Evolutionary conservation across 495 filamentous ascomycete genomes (phyloP).

Genomic region (Alectoria sarmentosa): DNA sequence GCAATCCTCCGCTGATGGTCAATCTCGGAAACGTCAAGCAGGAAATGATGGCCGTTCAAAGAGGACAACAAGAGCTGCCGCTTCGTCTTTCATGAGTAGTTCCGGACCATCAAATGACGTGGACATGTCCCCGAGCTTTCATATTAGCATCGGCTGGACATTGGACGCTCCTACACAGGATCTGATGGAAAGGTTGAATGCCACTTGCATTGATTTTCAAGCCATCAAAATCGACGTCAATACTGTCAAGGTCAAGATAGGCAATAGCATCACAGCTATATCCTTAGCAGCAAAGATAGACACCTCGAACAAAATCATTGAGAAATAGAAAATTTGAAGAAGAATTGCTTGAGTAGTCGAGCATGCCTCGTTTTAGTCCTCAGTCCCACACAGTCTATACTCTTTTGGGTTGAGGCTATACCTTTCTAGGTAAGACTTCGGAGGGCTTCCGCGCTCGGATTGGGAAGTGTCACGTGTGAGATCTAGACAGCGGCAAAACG

Average conservation of each 20-base stretch:
- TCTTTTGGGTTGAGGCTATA: too few relatives aligned
- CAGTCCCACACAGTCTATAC: too few relatives aligned
- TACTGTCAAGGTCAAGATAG: constrained; percentile 60
- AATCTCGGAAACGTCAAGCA: not conserved
- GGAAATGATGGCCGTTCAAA: not conserved
- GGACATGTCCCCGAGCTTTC: constrained; percentile 46
- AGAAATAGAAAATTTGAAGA: not conserved
- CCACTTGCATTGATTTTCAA: constrained; percentile 21
- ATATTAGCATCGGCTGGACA: constrained; percentile 66
- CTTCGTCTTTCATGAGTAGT: not conserved
- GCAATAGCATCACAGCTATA: constrained; percentile 52
- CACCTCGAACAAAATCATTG: constrained; percentile 24
- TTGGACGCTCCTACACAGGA: constrained; percentile 39
- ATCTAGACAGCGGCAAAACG: not conserved
- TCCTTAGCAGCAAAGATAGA: constrained; percentile 31
- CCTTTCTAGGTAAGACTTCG: too few relatives aligned
- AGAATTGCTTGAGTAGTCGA: not conserved
- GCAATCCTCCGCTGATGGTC: not conserved
- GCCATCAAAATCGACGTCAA: constrained; percentile 37
- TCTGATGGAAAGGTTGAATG: constrained; percentile 30
- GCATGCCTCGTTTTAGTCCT: not conserved
- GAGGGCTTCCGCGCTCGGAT: too few relatives aligned
- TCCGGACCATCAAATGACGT: constrained; percentile 15
- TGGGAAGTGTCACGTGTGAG: too few relatives aligned
- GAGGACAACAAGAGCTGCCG: not conserved